These are phyloP conservation scores for Paecilomyces variotii DNA, from an alignment of 2,329 filamentous ascomycete species.

Conservation along the genomic window DNA sequence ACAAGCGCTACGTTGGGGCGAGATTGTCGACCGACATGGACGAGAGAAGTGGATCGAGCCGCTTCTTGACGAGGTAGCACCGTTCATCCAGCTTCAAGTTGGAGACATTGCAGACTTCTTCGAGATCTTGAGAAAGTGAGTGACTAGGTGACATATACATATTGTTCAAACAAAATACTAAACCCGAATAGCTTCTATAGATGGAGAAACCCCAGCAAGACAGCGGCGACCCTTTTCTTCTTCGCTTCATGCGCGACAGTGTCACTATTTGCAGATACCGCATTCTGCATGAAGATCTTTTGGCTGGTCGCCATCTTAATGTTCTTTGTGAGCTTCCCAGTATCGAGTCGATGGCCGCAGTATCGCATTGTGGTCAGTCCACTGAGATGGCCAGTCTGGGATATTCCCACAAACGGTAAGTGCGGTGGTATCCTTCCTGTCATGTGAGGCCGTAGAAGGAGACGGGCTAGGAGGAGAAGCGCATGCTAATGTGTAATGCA, in stretches of 20 bases:
- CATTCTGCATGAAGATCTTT: constrained; percentile 28
- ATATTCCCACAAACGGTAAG: constrained; percentile 26
- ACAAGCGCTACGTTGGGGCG: constrained; percentile 25
- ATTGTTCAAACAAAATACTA: too few species aligned
- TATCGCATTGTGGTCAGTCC: constrained; percentile 28
- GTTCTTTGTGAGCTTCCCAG: constrained; percentile 30
- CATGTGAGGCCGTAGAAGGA: neutral
- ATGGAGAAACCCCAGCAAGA: constrained; percentile 26
- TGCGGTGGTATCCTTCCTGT: neutral
- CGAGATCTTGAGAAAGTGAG: constrained; percentile 25
- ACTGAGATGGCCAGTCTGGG: constrained; percentile 31
- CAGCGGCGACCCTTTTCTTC: constrained; percentile 25
- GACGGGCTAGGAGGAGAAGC: too few species aligned
- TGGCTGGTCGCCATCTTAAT: constrained; percentile 23
- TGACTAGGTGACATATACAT: too few species aligned
- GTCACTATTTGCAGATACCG: constrained; percentile 21
- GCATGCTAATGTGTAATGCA: neutral
- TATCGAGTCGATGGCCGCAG: constrained; percentile 26
- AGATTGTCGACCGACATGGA: constrained; percentile 30
- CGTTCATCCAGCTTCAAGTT: constrained; percentile 29
- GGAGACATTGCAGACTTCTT: constrained; percentile 30
- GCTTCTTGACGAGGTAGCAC: constrained; percentile 26
- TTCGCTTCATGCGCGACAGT: constrained; percentile 23
- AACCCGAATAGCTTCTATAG: constrained; percentile 23
- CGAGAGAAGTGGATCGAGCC: constrained; percentile 30